Evolutionary conservation across 2,329 filamentous ascomycete species (phyloP).

Genomic region (Dactylellina drechsleri): DNA sequence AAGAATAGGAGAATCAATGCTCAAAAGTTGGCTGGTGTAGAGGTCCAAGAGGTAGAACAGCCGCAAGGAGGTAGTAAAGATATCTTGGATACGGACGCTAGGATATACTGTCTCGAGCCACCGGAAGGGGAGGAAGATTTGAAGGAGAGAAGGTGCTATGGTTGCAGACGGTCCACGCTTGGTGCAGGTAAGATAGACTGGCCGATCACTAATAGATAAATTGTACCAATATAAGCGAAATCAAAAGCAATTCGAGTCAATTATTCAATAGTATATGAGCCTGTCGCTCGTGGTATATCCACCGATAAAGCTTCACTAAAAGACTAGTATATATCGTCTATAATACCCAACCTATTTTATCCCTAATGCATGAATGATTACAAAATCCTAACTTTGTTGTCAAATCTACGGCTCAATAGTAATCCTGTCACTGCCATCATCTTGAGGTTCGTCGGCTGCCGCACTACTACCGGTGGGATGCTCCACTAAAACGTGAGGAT

Average conservation of each 20-base stretch:
- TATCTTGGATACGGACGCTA: constrained; percentile 60
- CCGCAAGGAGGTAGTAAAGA: constrained; percentile 29
- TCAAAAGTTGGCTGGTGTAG: constrained; percentile 53
- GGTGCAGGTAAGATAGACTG: constrained; percentile 62
- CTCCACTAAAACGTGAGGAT: constrained; percentile 19
- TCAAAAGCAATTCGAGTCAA: too few species aligned
- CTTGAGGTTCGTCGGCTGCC: not conserved
- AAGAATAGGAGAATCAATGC: constrained; percentile 49
- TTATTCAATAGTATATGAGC: too few species aligned
- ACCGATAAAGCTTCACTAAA: too few species aligned
- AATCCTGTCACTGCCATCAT: constrained; percentile 33
- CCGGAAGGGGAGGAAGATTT: constrained; percentile 63
- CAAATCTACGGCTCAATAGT: constrained; percentile 34
- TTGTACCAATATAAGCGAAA: not conserved
- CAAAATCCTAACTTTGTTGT: too few species aligned
- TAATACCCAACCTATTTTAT: not conserved
- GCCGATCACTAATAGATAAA: constrained; percentile 53
- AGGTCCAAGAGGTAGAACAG: constrained; percentile 58
- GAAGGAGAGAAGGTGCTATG: constrained; percentile 69
- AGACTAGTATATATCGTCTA: not conserved
- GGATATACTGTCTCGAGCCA: constrained; percentile 57
- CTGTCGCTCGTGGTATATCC: too few species aligned
- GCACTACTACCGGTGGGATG: constrained; percentile 19
- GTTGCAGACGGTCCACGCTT: constrained; percentile 74
- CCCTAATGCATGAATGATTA: not conserved